Percentiles rank a stretch among this genome's conserved stretches.
Conservation (phyloP, 1,284 basidiomycete genomes). For the Trichosporon sp. region DNA sequence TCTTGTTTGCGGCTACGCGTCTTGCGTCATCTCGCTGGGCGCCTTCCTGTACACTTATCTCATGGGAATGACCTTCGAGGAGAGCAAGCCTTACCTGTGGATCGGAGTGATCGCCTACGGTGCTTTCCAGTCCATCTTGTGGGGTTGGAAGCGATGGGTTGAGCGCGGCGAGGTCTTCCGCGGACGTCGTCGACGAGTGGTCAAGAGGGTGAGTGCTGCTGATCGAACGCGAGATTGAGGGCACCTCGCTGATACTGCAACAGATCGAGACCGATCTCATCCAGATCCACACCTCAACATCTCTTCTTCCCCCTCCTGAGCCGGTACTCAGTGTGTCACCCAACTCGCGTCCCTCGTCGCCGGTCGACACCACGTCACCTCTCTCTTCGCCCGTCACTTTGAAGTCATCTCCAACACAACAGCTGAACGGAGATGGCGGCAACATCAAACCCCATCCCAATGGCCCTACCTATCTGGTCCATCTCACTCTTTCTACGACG, state of each 20-base stretch:
- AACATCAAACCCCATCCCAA: constrained; percentile 12
- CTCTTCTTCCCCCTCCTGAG: constrained; percentile 28
- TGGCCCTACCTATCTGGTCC: constrained; percentile 39
- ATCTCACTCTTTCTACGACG: constrained; percentile 37
- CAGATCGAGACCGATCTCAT: constrained; percentile 47
- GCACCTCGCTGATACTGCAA: not conserved
- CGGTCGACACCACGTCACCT: constrained; percentile 20
- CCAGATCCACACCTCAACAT: constrained; percentile 37
- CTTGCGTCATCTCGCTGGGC: constrained; percentile 68
- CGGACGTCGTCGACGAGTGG: constrained; percentile 44
- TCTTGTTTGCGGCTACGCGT: constrained; percentile 73
- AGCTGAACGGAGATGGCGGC: constrained; percentile 1
- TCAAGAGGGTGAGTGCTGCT: constrained; percentile 41
- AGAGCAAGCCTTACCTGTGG: constrained; percentile 71
- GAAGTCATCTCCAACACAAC: constrained; percentile 4
- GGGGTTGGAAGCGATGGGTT: constrained; percentile 45
- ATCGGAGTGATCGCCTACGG: constrained; percentile 58
- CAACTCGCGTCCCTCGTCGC: constrained; percentile 38
- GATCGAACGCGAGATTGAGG: not conserved
- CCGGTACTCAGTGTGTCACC: constrained; percentile 35
- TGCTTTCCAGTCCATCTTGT: constrained; percentile 33
- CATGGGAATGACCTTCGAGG: constrained; percentile 69
- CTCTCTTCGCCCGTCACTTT: constrained; percentile 22
- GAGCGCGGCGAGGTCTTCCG: constrained; percentile 44
- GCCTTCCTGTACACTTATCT: constrained; percentile 74